Conservation (phyloP, 2,329 filamentous ascomycete genomes). For the Geosmithia flava region DNA sequence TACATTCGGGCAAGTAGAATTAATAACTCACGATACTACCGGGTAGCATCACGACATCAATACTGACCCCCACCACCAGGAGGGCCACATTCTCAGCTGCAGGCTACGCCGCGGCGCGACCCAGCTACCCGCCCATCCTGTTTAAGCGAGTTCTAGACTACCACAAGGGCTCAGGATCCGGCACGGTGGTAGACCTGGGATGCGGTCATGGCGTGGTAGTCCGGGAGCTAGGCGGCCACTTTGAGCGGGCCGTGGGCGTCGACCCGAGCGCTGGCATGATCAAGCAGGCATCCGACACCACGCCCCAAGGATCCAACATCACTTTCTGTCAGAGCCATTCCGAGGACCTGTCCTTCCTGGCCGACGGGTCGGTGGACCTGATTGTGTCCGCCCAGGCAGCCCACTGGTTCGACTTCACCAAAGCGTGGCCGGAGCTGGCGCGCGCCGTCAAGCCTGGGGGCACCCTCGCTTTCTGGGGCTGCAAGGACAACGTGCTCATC, state of each 20-base stretch:
- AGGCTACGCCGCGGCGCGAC: constrained; percentile 47
- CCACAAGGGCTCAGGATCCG: constrained; percentile 24
- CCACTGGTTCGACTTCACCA: constrained; percentile 52
- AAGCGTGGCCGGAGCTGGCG: constrained; percentile 41
- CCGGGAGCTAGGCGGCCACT: constrained; percentile 30
- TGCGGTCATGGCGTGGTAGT: constrained; percentile 42
- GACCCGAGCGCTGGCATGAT: constrained; percentile 45
- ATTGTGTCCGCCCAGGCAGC: constrained; percentile 42
- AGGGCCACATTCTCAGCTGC: constrained; percentile 42
- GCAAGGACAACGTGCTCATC: constrained; percentile 50
- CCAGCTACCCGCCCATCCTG: constrained; percentile 41
- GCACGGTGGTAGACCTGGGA: constrained; percentile 38
- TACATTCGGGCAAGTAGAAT: constrained; percentile 29
- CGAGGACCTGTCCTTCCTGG: constrained; percentile 39
- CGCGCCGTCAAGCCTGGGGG: constrained; percentile 41
- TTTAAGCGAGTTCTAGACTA: constrained; percentile 41
- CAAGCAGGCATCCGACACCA: constrained; percentile 30
- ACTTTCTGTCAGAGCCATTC: constrained; percentile 35
- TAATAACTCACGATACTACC: not conserved
- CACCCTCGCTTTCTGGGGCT: constrained; percentile 51
- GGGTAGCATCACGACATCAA: not conserved
- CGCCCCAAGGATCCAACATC: constrained; percentile 27
- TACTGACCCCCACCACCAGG: constrained; percentile 16
- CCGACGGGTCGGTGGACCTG: constrained; percentile 36
- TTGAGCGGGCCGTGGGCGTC: constrained; percentile 31